Evolutionary conservation across 257 asterid species (phyloP).

Genomic region (Lycium barbarum): DNA sequence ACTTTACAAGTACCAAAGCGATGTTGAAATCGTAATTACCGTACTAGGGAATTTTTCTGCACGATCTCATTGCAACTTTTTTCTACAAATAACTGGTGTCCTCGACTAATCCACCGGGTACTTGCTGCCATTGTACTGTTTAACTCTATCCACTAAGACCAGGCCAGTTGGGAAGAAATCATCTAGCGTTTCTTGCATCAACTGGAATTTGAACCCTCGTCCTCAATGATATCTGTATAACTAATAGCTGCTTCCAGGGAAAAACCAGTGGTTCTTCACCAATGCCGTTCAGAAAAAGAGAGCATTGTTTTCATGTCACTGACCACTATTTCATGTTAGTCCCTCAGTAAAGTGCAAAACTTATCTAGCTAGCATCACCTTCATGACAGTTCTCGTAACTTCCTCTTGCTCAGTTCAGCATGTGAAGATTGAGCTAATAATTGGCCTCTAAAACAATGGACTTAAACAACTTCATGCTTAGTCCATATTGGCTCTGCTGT

Average conservation of each 20-base stretch:
- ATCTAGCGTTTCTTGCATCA: neutral
- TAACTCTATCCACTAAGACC: neutral
- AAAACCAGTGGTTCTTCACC: neutral
- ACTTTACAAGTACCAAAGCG: neutral
- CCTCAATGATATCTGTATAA: neutral
- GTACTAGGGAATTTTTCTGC: neutral
- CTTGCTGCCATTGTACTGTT: neutral
- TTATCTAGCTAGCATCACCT: neutral
- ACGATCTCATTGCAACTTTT: neutral
- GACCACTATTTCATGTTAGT: neutral
- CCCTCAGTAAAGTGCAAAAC: neutral
- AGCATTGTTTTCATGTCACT: slow-evolving; percentile 24
- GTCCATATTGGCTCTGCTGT: slow-evolving; percentile 4
- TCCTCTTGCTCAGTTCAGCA: slow-evolving; percentile 43
- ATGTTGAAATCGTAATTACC: slow-evolving; percentile 1
- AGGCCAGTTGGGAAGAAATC: neutral
- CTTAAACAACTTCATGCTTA: neutral
- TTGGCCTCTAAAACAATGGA: slow-evolving; percentile 13
- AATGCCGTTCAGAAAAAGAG: neutral
- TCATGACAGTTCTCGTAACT: slow-evolving; percentile 19
- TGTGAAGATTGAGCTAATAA: slow-evolving; percentile 37
- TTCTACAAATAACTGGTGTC: neutral
- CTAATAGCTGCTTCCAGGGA: neutral
- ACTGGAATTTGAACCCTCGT: neutral
- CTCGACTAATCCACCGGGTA: neutral